Evolutionary conservation across 352 stramenopile genomes (phyloP).

Genomic region (Globisporangium megalacanthum): DNA sequence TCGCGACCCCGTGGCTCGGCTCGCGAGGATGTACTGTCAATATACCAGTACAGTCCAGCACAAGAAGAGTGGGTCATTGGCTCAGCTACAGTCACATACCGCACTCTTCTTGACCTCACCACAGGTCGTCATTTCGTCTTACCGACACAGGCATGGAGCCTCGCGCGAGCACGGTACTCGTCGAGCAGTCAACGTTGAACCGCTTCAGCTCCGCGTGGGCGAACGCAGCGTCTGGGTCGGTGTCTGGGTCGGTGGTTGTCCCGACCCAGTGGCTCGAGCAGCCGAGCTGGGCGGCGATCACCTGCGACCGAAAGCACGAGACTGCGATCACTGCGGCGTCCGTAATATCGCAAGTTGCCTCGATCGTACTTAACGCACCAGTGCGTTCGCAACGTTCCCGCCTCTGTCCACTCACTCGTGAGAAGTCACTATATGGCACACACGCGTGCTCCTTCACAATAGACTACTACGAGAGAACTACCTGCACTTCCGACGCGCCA

Average conservation of each 20-base stretch:
- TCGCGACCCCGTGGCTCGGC: constrained; percentile 47
- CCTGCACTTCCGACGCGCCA: constrained; percentile 44
- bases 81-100: too few relatives aligned
- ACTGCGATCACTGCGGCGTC: neutral
- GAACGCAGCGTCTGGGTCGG: constrained; percentile 51
- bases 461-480: constrained; percentile 1
- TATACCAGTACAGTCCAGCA: too few relatives aligned
- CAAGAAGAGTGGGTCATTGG: neutral
- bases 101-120: too few relatives aligned
- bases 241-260: constrained; percentile 44
- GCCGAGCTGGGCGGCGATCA: constrained; percentile 58
- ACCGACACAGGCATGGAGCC: constrained; percentile 65
- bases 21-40: constrained; percentile 63
- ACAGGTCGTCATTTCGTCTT: constrained; percentile 3
- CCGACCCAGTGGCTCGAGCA: constrained; percentile 50
- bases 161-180: constrained; percentile 26
- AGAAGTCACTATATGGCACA: neutral
- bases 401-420: constrained; percentile 21
- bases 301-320: constrained; percentile 15
- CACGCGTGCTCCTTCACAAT: neutral
- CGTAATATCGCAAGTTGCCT: too few relatives aligned
- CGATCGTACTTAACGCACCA: constrained; percentile 22
- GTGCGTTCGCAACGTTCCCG: constrained; percentile 57
- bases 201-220: constrained; percentile 33
- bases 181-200: constrained; percentile 44